Evolutionary conservation across 305 asterid species (phyloP).

Genomic region (Fraxinus albicans): DNA sequence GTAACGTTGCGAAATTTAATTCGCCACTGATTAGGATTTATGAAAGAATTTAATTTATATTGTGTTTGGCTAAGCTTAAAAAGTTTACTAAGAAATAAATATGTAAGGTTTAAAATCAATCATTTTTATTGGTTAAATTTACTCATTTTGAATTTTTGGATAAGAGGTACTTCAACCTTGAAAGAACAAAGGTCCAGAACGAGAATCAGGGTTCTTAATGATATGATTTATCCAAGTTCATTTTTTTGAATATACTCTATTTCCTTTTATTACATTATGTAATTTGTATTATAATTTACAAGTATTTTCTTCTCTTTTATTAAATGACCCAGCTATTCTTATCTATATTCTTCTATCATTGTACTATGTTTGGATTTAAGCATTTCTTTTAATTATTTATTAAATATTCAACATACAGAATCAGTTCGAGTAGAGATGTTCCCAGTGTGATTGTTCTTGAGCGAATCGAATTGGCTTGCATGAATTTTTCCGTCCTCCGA

Average conservation of each 20-base stretch:
- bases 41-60: not conserved
- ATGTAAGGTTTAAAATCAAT: not conserved
- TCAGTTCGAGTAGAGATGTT: not conserved
- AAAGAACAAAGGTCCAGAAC: not conserved
- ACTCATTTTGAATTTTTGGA: not conserved
- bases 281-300: not conserved
- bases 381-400: not conserved
- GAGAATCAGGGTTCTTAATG: not conserved
- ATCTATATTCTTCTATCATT: not conserved
- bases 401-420: not conserved
- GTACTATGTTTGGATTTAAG: not conserved
- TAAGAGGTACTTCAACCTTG: not conserved
- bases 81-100: not conserved
- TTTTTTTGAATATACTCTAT: not conserved
- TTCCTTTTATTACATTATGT: not conserved
- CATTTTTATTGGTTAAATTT: not conserved
- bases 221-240: not conserved
- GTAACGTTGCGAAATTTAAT: conserved; percentile 34
- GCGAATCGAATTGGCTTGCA: not conserved
- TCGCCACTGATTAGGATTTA: not conserved
- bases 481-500: not conserved
- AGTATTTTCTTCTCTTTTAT: not conserved
- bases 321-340: not conserved
- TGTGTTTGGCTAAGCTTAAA: not conserved
- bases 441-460: not conserved